Evolutionary conservation across 2,329 filamentous ascomycete genomes (phyloP).

Genomic region (Colletotrichum godetiae): DNA sequence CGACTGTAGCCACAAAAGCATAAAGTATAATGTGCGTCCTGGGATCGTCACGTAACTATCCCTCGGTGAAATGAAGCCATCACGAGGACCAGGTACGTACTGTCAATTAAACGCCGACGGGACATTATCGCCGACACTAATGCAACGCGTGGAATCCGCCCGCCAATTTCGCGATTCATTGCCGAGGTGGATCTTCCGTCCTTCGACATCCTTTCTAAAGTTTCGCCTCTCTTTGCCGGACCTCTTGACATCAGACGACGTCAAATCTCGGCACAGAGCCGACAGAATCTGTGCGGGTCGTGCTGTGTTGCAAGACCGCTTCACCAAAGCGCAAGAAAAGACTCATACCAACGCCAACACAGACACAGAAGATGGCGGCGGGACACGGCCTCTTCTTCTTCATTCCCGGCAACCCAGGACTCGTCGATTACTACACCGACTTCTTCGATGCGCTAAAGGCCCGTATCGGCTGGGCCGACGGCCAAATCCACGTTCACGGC

Average conservation of each 20-base stretch:
- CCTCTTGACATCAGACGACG: constrained; percentile 21
- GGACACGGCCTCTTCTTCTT: constrained; percentile 72
- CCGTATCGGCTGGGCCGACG: constrained; percentile 35
- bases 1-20: no score
- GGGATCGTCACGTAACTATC: background rate
- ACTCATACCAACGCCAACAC: background rate
- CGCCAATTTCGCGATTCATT: background rate
- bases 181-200: constrained; percentile 7
- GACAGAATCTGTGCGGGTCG: constrained; percentile 23
- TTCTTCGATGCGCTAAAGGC: constrained; percentile 66
- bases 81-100: background rate
- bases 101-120: constrained; percentile 6
- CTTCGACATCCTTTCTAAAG: constrained; percentile 1
- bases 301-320: constrained; percentile 18
- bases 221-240: background rate
- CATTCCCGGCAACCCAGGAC: constrained; percentile 81
- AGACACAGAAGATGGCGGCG: constrained; percentile 4
- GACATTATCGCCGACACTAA: constrained; percentile 9
- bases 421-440: constrained; percentile 77
- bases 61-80: background rate
- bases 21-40: no score
- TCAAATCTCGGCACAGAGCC: constrained; percentile 3
- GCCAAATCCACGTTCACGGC: constrained; percentile 66
- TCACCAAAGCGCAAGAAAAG: constrained; percentile 1
- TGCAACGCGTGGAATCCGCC: background rate